Evolutionary conservation across 2,329 filamentous ascomycete species (phyloP).

Genomic region (Grosmannia huntii): DNA sequence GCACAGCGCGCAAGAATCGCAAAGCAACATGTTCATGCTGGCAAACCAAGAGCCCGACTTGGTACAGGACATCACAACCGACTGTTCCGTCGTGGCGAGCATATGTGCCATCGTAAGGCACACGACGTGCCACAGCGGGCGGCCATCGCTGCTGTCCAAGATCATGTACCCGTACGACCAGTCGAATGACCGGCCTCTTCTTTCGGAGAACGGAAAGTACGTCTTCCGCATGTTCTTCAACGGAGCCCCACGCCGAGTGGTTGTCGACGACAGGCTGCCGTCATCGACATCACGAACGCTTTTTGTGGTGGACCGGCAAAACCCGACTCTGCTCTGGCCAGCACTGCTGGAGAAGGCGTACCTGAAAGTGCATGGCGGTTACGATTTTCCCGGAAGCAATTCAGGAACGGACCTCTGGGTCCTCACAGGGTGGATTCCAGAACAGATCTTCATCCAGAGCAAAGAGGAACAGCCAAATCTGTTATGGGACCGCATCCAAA

Average conservation of each 20-base stretch:
- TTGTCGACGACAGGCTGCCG: constrained; percentile 81
- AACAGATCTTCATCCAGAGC: constrained; percentile 81
- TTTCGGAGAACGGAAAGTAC: constrained; percentile 78
- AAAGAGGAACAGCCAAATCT: constrained; percentile 60
- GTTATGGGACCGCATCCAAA: constrained; percentile 66
- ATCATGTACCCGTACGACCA: constrained; percentile 63
- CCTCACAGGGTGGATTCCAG: constrained; percentile 89
- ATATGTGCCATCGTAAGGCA: constrained; percentile 70
- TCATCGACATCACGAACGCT: constrained; percentile 59
- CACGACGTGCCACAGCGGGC: constrained; percentile 41
- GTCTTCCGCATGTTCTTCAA: constrained; percentile 92
- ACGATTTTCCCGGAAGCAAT: constrained; percentile 96
- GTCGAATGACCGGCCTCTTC: constrained; percentile 37
- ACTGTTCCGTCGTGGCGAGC: constrained; percentile 95
- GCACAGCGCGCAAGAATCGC: background rate
- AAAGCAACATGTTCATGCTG: constrained; percentile 14
- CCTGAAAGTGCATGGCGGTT: constrained; percentile 85
- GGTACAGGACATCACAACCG: constrained; percentile 88
- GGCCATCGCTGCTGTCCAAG: constrained; percentile 48
- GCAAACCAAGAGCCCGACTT: constrained; percentile 55
- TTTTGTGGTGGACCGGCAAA: constrained; percentile 76
- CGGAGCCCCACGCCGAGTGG: constrained; percentile 74
- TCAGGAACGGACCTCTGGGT: constrained; percentile 92
- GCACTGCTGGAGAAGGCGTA: constrained; percentile 93
- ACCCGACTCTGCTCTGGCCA: constrained; percentile 77